phyloP scores from a whole-genome alignment of 2,329 filamentous ascomycete genomes.

The Tolypocladium album region DNA sequence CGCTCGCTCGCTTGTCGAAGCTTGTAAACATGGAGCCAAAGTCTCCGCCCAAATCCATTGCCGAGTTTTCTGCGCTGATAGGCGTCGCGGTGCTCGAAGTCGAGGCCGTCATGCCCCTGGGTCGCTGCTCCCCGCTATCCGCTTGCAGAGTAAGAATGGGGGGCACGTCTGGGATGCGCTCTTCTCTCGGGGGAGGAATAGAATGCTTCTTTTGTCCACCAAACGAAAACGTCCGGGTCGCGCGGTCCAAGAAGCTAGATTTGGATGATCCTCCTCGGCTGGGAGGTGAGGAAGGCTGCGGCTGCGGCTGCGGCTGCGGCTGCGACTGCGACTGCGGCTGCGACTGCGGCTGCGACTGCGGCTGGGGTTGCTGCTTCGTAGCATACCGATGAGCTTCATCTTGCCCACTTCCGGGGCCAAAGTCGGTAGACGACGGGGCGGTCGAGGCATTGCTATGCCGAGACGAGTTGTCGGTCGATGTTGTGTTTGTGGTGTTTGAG shows the following conservation, averaged over 20 bases:
- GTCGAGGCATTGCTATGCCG: constrained; percentile 54
- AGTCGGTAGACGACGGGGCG: constrained; percentile 44
- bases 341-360: too few relatives aligned
- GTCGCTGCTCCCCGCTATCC: constrained; percentile 21
- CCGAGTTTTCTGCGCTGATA: constrained; percentile 32
- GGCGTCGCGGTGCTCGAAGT: constrained; percentile 42
- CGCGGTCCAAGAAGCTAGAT: constrained; percentile 43
- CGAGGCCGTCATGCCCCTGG: constrained; percentile 42
- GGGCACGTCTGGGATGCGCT: constrained; percentile 21
- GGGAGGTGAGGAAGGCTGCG: constrained; percentile 22
- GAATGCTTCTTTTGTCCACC: constrained; percentile 41
- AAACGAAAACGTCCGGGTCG: constrained; percentile 50
- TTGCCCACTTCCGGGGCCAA: constrained; percentile 12
- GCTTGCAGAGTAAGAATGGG: constrained; percentile 25
- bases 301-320: constrained; percentile 18
- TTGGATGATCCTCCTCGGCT: constrained; percentile 34
- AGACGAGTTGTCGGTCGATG: constrained; percentile 49
- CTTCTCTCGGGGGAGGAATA: constrained; percentile 16
- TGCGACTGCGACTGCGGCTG: too few relatives aligned
- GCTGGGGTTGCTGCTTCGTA: constrained; percentile 6
- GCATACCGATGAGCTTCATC: constrained; percentile 18
- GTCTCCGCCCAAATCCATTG: constrained; percentile 45
- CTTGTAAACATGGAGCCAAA: constrained; percentile 44
- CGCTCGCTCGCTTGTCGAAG: constrained; percentile 45
- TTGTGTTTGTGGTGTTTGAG: constrained; percentile 50